A percentile compares a stretch with the other conserved stretches of the same genome.
These are phyloP conservation scores for Talaromyces borbonicus DNA, from an alignment of 495 filamentous ascomycete genomes.

Conservation along the genomic window DNA sequence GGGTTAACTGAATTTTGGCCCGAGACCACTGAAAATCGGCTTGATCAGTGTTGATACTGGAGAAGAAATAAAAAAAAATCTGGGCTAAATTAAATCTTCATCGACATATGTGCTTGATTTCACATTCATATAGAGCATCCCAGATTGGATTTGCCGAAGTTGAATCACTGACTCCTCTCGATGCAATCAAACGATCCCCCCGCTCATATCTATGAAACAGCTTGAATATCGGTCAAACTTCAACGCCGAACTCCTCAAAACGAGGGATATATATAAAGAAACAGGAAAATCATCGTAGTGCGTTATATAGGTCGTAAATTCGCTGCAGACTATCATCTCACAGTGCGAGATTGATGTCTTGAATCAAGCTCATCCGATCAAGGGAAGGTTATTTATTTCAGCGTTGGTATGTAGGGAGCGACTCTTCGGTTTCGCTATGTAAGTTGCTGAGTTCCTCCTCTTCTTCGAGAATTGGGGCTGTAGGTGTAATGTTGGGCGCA, in stretches of 20 bases:
- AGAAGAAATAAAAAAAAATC: no score
- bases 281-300: neutral
- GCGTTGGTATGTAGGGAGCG: conserved; percentile 39
- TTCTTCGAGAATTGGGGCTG: conserved; percentile 57
- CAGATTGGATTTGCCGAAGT: no score
- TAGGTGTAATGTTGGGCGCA: conserved; percentile 36
- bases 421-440: conserved; percentile 32
- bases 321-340: no score
- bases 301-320: neutral
- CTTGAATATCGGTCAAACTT: neutral
- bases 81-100: no score
- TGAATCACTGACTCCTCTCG: neutral
- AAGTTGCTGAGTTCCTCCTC: conserved; percentile 46
- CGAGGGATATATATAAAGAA: neutral
- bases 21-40: no score
- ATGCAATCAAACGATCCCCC: neutral
- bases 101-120: no score
- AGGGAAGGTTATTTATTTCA: conserved; percentile 13
- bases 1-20: no score
- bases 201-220: neutral
- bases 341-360: no score
- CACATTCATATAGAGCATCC: no score
- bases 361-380: no score
- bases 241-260: neutral
- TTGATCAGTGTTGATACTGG: no score